A percentile compares a stretch with the other conserved stretches of the same genome.
Conservation (phyloP, 2,329 filamentous ascomycete species). For the Drechslerella coelobrocha region DNA sequence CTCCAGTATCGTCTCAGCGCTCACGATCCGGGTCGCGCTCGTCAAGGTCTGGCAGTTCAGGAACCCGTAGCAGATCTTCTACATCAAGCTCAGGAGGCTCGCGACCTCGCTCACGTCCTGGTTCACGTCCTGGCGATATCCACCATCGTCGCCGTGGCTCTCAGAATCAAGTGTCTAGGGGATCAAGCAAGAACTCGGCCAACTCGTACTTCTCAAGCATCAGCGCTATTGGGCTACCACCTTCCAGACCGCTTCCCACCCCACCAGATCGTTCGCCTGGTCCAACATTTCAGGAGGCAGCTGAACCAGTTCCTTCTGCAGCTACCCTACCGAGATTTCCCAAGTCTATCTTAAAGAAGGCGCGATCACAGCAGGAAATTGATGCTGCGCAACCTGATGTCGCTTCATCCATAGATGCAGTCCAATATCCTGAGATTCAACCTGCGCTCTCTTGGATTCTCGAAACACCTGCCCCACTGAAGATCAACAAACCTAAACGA, state of each 20-base stretch:
- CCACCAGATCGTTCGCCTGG: slow-evolving; percentile 37
- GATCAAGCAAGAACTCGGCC: slow-evolving; percentile 40
- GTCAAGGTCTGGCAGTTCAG: slow-evolving; percentile 35
- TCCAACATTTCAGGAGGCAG: slow-evolving; percentile 26
- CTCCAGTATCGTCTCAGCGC: slow-evolving; percentile 38
- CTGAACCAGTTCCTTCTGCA: slow-evolving; percentile 25
- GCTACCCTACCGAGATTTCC: slow-evolving; percentile 34
- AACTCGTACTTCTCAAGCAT: slow-evolving; percentile 46
- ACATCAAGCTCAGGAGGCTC: slow-evolving; percentile 45
- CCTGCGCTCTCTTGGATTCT: slow-evolving; percentile 50
- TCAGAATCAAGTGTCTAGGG: slow-evolving; percentile 34
- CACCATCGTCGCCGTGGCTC: slow-evolving; percentile 41
- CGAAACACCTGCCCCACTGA: slow-evolving; percentile 46
- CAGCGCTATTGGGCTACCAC: slow-evolving; percentile 44
- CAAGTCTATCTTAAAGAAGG: slow-evolving; percentile 45
- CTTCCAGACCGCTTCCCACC: slow-evolving; percentile 45
- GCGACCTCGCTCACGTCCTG: slow-evolving; percentile 36
- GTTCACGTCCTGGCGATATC: slow-evolving; percentile 27
- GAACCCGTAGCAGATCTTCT: slow-evolving; percentile 46
- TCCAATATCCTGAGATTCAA: slow-evolving; percentile 49
- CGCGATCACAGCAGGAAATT: slow-evolving; percentile 37
- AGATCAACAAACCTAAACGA: slow-evolving; percentile 47
- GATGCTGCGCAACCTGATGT: slow-evolving; percentile 44
- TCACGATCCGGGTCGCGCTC: slow-evolving; percentile 44
- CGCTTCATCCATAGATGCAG: slow-evolving; percentile 48